Base-by-base conservation (phyloP, 2,329 filamentous ascomycete species). In the Colletotrichum sp. region DNA sequence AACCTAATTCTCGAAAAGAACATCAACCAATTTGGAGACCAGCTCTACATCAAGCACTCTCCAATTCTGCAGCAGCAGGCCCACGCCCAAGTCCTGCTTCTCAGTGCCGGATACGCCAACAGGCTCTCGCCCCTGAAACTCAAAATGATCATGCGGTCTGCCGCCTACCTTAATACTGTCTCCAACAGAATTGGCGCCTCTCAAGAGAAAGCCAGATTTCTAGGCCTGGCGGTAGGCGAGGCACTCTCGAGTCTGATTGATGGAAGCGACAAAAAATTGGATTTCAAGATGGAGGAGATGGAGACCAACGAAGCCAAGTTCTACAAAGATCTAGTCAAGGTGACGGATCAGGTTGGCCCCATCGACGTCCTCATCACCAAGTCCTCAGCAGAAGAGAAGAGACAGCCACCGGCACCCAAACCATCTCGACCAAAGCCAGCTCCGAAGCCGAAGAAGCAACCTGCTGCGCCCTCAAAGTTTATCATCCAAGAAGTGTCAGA, bases 51-150 rank as follows among this genome's bases (percentile, higher is more conserved):
- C 79, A 94, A 92, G 74, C 96, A 99, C 83, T 92, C 94, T 1
- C 93, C 96, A 7, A 91, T 94, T n/a, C 82, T 97, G 52, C 94
- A 96, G 80, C 97, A 99, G 89, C 95, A 99, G 97, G 95, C 93
- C 30, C 94, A 96, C 81, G 91, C 94, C 2, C 95, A 99, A 84
- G 89, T 94, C 8, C 86, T 98, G 4, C 90, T 98, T 1, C 87
- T 99, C 5, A 89, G 91, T 61, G 93, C 95, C 15, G 95, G 96
- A 12, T 96, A 95, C 81, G 87, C 98, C 1, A 89, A 94, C 76
- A 91, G 94, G 61, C 85, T 89, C 18, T 88, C 92, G 4, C 91
- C 93, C 0, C 88, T 93, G 79, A 93, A 93, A 76, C 84, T 98
- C 1, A 89, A 90, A 5, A 89, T 94, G 76, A 86, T 96, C 36